phyloP scores from a whole-genome alignment of 495 filamentous ascomycete species.

The Trichoderma erinaceum region DNA sequence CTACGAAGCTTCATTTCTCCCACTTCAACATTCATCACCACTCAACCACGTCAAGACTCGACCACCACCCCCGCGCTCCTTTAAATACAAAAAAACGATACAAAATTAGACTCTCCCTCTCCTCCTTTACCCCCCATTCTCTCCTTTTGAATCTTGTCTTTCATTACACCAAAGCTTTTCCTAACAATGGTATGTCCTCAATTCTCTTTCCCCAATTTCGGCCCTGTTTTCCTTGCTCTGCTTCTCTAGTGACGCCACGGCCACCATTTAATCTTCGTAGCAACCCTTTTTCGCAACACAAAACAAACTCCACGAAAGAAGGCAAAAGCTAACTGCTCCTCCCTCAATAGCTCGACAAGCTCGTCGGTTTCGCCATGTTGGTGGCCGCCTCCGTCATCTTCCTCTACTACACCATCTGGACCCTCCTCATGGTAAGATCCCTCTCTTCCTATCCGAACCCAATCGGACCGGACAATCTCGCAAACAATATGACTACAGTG shows the following conservation, averaged over 20 bases:
- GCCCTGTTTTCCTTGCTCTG: no score
- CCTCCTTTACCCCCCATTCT: not conserved
- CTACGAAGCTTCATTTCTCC: not conserved
- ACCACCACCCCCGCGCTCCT: no score
- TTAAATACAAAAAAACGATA: no score
- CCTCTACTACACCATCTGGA: conserved; percentile 98
- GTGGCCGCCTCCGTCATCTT: conserved; percentile 92
- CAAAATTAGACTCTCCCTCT: no score
- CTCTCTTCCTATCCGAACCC: not conserved
- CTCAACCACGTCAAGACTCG: no score
- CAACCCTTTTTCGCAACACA: not conserved
- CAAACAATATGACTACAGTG: not conserved
- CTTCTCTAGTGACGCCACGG: not conserved
- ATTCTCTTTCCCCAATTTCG: not conserved
- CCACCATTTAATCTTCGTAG: not conserved
- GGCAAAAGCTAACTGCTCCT: not conserved
- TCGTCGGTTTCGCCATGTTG: conserved; percentile 96
- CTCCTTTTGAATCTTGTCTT: not conserved
- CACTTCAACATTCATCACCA: no score
- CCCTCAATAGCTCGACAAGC: conserved; percentile 72
- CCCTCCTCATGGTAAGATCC: conserved; percentile 77
- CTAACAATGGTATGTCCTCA: not conserved
- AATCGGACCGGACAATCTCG: not conserved
- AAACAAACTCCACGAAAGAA: not conserved
- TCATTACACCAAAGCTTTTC: not conserved